Base-by-base conservation (phyloP, 768 basidiomycete species). In the Psilocybe cubensis region DNA sequence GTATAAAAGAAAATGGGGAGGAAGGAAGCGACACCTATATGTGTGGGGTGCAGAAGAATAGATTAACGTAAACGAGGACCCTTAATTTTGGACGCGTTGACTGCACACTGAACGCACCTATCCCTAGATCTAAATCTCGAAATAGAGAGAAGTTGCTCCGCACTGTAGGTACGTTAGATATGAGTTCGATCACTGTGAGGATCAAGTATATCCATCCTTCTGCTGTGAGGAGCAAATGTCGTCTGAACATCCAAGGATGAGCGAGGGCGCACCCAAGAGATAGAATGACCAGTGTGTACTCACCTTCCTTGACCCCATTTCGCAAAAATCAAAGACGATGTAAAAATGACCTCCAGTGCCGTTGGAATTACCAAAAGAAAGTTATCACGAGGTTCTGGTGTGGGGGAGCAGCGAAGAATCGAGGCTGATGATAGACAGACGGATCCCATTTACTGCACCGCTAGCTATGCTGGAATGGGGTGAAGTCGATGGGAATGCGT, bases 341-440 rank as follows among this genome's bases (percentile, higher is more conserved):
- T 78, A 63, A 87, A 83, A 35, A 91, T 65, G 58, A 84, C 69
- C 70, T 91, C 89, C 50, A 91, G 66, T 38, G 72, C 82, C 17
- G 86, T 78, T 27, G 89, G 89, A 58, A 91, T 79, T 60, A 90
- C 70, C 53, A 91, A 71, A 38, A 80, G 63, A 31, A 73, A 69
- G 52, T 75, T 78, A 71, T 91, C 72, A 23, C n/a, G 31, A 9
- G 74, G 62, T 46, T 57, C 65, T 50, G 77, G 74, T 56, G 88
- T 77, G 42, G 79, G 76, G 59, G 81, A 70, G 68, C 91, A 93
- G 58, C 91, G 91, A 60, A 93, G 82, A 60, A 84, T 88, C 38
- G 87, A 72, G 56, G 86, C 83, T 33, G 83, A 74, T 27, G 91
- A 92, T 59, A 92, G 75, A 72, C 91, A 93, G 65, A 84, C 73